Percentiles rank a stretch among this genome's conserved stretches.
Evolutionary conservation across 1,284 basidiomycete genomes (phyloP).

Genomic region (Trametes hirsuta): DNA sequence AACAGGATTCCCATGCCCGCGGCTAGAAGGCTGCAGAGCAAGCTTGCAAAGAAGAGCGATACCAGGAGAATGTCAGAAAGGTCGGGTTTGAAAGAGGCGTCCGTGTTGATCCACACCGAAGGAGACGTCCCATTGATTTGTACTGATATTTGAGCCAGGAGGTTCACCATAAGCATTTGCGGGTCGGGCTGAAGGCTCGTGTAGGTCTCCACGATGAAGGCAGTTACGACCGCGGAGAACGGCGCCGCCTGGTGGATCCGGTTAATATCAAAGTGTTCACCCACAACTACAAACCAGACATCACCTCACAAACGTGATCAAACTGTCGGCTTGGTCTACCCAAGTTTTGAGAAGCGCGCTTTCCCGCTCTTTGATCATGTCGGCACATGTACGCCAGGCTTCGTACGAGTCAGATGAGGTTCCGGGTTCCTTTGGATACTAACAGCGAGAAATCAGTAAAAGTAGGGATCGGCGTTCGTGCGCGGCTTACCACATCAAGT

Average conservation of each 20-base stretch:
- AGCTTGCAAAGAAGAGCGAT: slow-evolving; percentile 4
- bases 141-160: neutral
- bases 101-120: neutral
- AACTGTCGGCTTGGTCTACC: neutral
- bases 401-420: neutral
- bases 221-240: neutral
- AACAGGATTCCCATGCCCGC: slow-evolving; percentile 13
- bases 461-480: too few species aligned
- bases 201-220: neutral
- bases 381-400: neutral
- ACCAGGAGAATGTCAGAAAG: slow-evolving; percentile 6
- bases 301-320: neutral
- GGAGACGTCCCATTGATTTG: neutral
- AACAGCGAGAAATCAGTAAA: too few species aligned
- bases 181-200: neutral
- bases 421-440: too few species aligned
- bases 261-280: neutral
- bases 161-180: neutral
- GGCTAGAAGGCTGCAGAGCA: slow-evolving; percentile 16
- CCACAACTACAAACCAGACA: neutral
- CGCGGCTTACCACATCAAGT: too few species aligned
- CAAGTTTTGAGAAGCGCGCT: neutral
- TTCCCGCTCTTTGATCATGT: neutral
- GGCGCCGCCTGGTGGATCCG: neutral
- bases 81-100: neutral